Conservation (phyloP, 1,284 basidiomycete species). For the Trametes sp. region DNA sequence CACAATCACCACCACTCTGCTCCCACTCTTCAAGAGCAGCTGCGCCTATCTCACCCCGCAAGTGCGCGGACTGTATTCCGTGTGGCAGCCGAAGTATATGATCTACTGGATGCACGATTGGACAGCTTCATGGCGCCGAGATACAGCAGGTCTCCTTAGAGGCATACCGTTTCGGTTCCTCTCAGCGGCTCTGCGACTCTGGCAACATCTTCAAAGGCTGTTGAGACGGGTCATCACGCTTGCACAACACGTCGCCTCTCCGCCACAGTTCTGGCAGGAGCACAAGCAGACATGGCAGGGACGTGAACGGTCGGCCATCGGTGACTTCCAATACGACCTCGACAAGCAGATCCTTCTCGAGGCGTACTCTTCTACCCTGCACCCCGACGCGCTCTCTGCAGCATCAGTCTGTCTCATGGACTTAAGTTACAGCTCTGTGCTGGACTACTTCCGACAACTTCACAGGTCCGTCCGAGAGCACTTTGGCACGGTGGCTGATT, state of each 20-base stretch:
- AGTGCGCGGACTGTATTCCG: neutral
- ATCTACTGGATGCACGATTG: too few species aligned
- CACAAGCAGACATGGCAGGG: neutral
- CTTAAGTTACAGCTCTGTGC: neutral
- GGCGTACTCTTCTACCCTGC: neutral
- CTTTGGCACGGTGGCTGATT: neutral
- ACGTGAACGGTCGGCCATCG: neutral
- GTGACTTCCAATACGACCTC: neutral
- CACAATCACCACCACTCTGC: neutral
- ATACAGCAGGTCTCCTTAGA: too few species aligned
- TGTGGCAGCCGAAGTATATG: neutral
- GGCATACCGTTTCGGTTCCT: too few species aligned
- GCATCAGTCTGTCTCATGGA: neutral
- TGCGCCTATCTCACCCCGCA: conserved; percentile 8
- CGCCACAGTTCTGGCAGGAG: neutral
- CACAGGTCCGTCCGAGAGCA: neutral
- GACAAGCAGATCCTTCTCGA: neutral
- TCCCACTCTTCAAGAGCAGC: conserved; percentile 3
- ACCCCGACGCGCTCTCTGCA: neutral
- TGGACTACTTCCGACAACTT: neutral
- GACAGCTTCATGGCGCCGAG: too few species aligned
- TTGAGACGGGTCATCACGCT: too few species aligned
- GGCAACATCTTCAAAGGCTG: too few species aligned
- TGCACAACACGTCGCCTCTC: neutral
- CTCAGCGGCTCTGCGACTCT: too few species aligned